These are phyloP conservation scores for Corylus avellana DNA, from an alignment of 306 rosid genomes.

Conservation along the genomic window DNA sequence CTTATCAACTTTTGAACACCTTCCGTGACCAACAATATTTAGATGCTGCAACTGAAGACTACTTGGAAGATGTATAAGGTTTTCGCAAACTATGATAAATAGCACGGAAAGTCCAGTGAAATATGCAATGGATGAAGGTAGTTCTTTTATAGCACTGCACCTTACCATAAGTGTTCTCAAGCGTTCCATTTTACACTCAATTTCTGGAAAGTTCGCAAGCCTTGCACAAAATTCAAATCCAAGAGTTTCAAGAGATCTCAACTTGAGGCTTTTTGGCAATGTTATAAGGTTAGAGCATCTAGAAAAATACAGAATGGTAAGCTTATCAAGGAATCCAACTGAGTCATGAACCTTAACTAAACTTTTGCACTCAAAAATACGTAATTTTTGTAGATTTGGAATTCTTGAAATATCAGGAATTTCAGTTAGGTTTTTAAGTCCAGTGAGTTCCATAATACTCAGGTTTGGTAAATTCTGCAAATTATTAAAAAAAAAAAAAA, in stretches of 20 bases:
- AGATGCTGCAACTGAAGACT: background rate
- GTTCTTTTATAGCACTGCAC: background rate
- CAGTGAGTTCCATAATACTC: too few species aligned
- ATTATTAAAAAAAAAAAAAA: too few species aligned
- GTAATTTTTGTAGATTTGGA: slow-evolving; percentile 35
- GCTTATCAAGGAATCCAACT: slow-evolving; percentile 22
- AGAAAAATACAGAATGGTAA: slow-evolving; percentile 5
- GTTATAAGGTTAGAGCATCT: slow-evolving; percentile 18
- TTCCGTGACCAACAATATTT: background rate
- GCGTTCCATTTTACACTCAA: background rate
- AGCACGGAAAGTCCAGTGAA: background rate
- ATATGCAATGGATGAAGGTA: background rate
- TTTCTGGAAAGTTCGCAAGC: background rate
- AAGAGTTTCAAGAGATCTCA: background rate
- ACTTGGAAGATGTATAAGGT: background rate
- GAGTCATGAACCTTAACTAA: slow-evolving; percentile 15
- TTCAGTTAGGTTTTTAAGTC: too few species aligned
- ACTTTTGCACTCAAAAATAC: slow-evolving; percentile 20
- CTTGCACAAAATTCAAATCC: background rate
- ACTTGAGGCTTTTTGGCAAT: background rate
- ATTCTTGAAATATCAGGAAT: background rate
- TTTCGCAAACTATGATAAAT: background rate
- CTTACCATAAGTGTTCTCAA: background rate
- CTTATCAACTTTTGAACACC: background rate
- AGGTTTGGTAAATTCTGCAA: background rate